Conservation (phyloP, 2,329 filamentous ascomycete genomes). For the Colletotrichum euphorbiae region DNA sequence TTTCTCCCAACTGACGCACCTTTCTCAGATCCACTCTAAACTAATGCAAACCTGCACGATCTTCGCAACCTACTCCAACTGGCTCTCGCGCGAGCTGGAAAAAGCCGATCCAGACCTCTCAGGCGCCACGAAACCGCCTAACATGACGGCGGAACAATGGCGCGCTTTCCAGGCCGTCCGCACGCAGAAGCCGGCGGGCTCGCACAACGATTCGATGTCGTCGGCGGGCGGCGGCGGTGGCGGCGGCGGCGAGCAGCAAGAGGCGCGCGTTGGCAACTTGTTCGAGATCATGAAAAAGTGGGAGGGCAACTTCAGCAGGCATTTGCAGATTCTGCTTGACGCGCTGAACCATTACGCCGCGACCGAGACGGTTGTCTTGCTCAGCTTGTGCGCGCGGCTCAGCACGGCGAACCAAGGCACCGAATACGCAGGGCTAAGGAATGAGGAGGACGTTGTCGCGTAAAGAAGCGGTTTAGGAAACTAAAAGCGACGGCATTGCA, state of each 20-base stretch:
- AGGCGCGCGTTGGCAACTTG: constrained; percentile 75
- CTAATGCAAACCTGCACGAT: constrained; percentile 95
- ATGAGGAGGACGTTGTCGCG: constrained; percentile 63
- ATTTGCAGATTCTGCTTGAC: constrained; percentile 93
- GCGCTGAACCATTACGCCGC: constrained; percentile 97
- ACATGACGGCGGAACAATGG: constrained; percentile 73
- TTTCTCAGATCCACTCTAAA: constrained; percentile 88
- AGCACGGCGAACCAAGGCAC: constrained; percentile 85
- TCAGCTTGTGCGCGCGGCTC: constrained; percentile 86
- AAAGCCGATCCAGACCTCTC: constrained; percentile 84
- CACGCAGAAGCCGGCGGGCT: constrained; percentile 53
- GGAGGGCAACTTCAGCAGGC: constrained; percentile 91
- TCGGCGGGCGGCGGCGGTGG: constrained; percentile 50
- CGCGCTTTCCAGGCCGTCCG: constrained; percentile 64
- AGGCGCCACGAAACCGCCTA: constrained; percentile 65
- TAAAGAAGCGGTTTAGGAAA: not conserved
- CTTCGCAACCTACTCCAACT: constrained; percentile 91
- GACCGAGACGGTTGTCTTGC: constrained; percentile 93
- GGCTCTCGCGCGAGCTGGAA: constrained; percentile 85
- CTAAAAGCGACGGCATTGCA: not conserved
- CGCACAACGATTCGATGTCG: constrained; percentile 49
- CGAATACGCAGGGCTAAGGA: constrained; percentile 69
- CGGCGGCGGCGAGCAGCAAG: constrained; percentile 50
- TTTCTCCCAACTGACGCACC: constrained; percentile 39
- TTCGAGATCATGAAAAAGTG: constrained; percentile 91